Conservation (phyloP, 2,329 filamentous ascomycete genomes). For the Cryoendolithus antarcticus region DNA sequence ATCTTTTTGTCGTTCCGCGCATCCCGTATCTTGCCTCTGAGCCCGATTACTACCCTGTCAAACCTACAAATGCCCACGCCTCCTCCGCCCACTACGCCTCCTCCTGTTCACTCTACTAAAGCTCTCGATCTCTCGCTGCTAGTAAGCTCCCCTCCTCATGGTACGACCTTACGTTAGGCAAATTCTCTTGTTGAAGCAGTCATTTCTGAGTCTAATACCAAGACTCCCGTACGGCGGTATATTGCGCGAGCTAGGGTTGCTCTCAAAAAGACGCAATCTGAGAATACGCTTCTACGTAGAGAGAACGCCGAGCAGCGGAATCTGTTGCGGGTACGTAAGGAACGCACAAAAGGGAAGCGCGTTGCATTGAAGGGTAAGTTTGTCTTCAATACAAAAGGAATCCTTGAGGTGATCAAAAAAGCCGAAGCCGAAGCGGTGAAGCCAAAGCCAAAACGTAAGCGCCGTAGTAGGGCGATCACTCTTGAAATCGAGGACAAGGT, state of each 20-base stretch:
- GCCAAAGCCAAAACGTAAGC: background rate
- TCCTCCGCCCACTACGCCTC: background rate
- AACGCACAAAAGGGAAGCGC: conserved; percentile 5
- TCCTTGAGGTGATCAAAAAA: conserved; percentile 3
- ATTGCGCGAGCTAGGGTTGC: background rate
- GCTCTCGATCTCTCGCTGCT: too few species aligned
- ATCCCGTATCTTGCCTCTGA: conserved; percentile 3
- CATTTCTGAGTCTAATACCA: too few species aligned
- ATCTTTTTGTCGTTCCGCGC: conserved; percentile 1
- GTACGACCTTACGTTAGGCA: conserved; percentile 4
- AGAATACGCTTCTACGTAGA: background rate
- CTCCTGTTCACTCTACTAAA: background rate
- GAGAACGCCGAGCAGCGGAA: background rate
- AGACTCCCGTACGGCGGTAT: conserved; percentile 1
- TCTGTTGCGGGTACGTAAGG: too few species aligned
- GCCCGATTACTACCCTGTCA: conserved; percentile 3
- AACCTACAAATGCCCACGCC: background rate
- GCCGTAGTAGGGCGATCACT: background rate
- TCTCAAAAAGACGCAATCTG: background rate
- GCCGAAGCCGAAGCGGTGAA: conserved; percentile 4
- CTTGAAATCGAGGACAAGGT: conserved; percentile 1
- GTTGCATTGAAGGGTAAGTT: conserved; percentile 5
- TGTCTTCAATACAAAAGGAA: conserved; percentile 7
- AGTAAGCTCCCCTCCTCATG: conserved; percentile 2
- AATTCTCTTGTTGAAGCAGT: background rate